phyloP scores from a whole-genome alignment of 2,329 filamentous ascomycete species.

The Penicillium verrucosum region DNA sequence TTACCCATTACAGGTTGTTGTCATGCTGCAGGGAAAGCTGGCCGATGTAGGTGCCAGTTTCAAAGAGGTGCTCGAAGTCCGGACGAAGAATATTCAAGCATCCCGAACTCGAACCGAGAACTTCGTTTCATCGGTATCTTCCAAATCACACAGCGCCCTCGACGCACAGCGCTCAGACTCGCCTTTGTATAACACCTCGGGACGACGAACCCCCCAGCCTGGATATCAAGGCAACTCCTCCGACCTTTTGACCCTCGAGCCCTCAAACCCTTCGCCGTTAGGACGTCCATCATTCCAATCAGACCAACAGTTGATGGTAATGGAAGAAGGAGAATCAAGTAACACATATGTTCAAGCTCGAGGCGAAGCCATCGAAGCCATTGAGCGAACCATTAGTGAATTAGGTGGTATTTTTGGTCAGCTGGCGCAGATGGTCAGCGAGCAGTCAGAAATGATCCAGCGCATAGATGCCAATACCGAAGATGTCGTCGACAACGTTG shows the following conservation, averaged over 20 bases:
- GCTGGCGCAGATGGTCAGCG: conserved; percentile 91
- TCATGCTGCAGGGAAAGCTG: conserved; percentile 84
- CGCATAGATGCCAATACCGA: conserved; percentile 96
- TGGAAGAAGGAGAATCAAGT: conserved; percentile 84
- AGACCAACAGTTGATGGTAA: conserved; percentile 83
- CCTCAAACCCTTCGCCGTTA: conserved; percentile 51
- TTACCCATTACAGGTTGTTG: conserved; percentile 56
- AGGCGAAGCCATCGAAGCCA: conserved; percentile 93
- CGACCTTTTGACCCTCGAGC: conserved; percentile 81
- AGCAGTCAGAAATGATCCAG: conserved; percentile 97
- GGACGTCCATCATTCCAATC: conserved; percentile 56
- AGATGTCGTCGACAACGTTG: conserved; percentile 96
- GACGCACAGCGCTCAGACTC: conserved; percentile 71
- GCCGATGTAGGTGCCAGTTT: conserved; percentile 93
- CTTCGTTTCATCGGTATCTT: conserved; percentile 86
- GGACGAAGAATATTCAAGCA: conserved; percentile 97
- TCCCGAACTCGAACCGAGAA: conserved; percentile 90
- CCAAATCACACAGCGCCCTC: conserved; percentile 64
- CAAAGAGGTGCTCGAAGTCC: conserved; percentile 93
- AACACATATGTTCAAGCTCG: conserved; percentile 91
- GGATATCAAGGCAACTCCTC: conserved; percentile 47
- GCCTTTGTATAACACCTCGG: conserved; percentile 80
- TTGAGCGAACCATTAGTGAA: conserved; percentile 91
- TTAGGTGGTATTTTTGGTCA: conserved; percentile 91
- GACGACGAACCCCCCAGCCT: conserved; percentile 61